Conservation (phyloP, 2,329 filamentous ascomycete species). For the Pestalotiopsis sp. region DNA sequence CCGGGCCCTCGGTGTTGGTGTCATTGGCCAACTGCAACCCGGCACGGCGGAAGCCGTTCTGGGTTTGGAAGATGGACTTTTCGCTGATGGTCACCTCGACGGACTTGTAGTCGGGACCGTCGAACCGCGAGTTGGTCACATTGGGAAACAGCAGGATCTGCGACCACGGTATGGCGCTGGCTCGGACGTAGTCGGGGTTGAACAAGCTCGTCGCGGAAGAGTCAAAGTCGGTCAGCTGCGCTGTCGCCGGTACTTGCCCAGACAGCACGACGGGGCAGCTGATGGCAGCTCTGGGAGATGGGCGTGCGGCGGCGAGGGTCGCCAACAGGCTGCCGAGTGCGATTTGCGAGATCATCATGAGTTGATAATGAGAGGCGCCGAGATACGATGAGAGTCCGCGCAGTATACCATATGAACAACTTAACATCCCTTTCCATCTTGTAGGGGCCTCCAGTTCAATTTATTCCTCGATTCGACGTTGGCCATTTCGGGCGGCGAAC, state of each 20-base stretch:
- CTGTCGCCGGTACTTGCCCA: conserved; percentile 27
- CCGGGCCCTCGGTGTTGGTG: conserved; percentile 40
- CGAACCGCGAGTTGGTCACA: conserved; percentile 39
- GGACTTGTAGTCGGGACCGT: conserved; percentile 37
- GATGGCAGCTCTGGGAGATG: conserved; percentile 17
- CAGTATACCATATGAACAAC: too few relatives aligned
- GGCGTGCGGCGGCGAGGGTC: neutral
- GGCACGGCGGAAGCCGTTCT: conserved; percentile 48
- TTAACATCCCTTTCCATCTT: too few relatives aligned
- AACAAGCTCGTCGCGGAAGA: conserved; percentile 31
- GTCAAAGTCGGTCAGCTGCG: conserved; percentile 31
- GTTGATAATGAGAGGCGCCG: neutral
- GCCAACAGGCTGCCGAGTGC: conserved; percentile 1
- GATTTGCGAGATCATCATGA: conserved; percentile 1
- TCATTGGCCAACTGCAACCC: conserved; percentile 46
- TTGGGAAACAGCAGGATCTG: conserved; percentile 29
- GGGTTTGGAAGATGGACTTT: conserved; percentile 45
- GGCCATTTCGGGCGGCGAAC: neutral
- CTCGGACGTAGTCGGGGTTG: conserved; percentile 32
- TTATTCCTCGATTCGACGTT: neutral
- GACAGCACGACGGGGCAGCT: conserved; percentile 29
- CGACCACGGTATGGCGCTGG: conserved; percentile 28
- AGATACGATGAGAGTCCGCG: too few relatives aligned
- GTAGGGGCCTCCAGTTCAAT: neutral
- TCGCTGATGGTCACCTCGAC: conserved; percentile 48